Base-by-base conservation (phyloP, 306 rosid species). In the Chamaecrista fasciculata region DNA sequence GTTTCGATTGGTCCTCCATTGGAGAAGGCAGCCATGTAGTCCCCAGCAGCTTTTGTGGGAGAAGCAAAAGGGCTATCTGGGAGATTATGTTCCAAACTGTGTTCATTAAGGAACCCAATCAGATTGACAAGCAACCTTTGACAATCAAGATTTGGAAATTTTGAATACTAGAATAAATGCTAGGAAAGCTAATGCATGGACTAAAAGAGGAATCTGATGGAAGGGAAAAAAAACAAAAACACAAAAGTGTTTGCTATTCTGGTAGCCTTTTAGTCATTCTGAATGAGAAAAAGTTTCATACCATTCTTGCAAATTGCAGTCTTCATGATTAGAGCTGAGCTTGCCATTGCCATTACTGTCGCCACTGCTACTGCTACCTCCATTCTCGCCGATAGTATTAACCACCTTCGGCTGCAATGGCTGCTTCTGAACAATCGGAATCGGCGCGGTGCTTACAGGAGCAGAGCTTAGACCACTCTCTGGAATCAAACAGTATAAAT, bases 1-100 rank as follows among this genome's bases (percentile, higher is more conserved):
- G 84, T 74, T 57, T 83, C 96, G 11, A n/a, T 72, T 8, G 82
- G 48, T 14, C 71, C 77, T 16, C 69, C 77, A 49, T 67, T 76
- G 59, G 84, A 55, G 78, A 85, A 85, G 58, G 84, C 67, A 25
- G 83, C 69, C 73, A 80, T 21, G 75, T 70, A 78, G 34, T 85
- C 83, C 18, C 80, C 79, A 42, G 42, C 79, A n/a, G 85, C 91
- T 81, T 94, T 94, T 8, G 95, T 89, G 2, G 99, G 97, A 25
- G 99, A 94, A 24, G 99, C 99, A 67, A 94, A 94, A 24, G 95
- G 99, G 79, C 92, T 91, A 69, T 94, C 97, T 0, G 99, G 99
- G 61, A 94, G 99, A 61, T 94, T 94, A 62, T 91, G 96, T 82
- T 91, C 99, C 89, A 91, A 91, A 66, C 99, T 94, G 85, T 81